phyloP scores from a whole-genome alignment of 805 yeast genomes.

The Hanseniaspora osmophila region DNA sequence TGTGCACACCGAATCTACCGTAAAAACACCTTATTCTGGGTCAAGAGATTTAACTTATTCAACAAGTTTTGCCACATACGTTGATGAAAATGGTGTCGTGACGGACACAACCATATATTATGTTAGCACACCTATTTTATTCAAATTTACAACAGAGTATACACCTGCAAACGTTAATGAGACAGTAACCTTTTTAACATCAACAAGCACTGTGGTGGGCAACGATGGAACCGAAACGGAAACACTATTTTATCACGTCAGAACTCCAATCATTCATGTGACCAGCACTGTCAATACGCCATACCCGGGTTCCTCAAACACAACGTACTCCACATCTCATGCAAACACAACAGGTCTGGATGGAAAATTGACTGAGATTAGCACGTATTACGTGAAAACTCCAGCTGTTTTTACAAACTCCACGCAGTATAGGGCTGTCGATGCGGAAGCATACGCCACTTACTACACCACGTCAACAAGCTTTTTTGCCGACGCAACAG shows the following conservation, averaged over 20 bases:
- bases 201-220: slow-evolving; percentile 5
- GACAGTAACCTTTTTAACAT: slow-evolving; percentile 5
- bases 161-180: neutral
- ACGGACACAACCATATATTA: slow-evolving; percentile 6
- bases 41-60: slow-evolving; percentile 2
- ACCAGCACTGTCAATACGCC: neutral
- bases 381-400: slow-evolving; percentile 7
- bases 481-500: too few relatives aligned
- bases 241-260: slow-evolving; percentile 5
- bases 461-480: too few relatives aligned
- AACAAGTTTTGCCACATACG: slow-evolving; percentile 4
- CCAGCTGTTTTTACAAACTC: slow-evolving; percentile 1
- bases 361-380: slow-evolving; percentile 4
- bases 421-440: too few relatives aligned
- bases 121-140: slow-evolving; percentile 6
- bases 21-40: neutral
- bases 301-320: neutral
- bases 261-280: slow-evolving; percentile 4
- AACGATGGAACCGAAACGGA: slow-evolving; percentile 6
- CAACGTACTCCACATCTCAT: slow-evolving; percentile 5
- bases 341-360: slow-evolving; percentile 6
- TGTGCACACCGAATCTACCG: neutral
- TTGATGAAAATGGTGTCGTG: slow-evolving; percentile 6
- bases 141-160: neutral
- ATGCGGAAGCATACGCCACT: too few relatives aligned